Evolutionary conservation across 208 protist species (phyloP), one percentile per base, ranked within the genome.

Genomic region (Acanthamoeba polyphaga): DNA sequence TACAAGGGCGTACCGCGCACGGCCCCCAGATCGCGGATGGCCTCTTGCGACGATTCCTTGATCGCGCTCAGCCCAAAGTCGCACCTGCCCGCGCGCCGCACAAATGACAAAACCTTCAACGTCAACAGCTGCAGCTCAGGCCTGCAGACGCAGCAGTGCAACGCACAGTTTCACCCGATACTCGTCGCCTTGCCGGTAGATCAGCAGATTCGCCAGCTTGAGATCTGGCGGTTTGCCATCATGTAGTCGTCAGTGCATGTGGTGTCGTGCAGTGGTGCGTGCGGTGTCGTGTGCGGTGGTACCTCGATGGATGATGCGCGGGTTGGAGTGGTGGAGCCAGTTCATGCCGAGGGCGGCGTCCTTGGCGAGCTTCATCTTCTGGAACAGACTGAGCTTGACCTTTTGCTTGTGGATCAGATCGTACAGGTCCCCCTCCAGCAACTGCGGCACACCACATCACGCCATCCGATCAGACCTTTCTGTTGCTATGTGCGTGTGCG

Each of bases 301-400:
- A 84, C 74, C 80, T 24, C 95, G 94, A 84, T 97, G 96, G 55
- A 97, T 92, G 43, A 97, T 97, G 51, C 74, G 74, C 32, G 95
- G 95, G 17, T 92, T 95, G 43, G 95, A 95, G 64, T 93, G 89
- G 76, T 97, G 96, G 12, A 97, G 93, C 95, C 95, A 97, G 76
- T 96, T 96, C 95, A 97, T 96, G 51, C 96, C 96, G 9, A 95
- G 76, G 13, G 96, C 96, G 49, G 96, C 95, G 82, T 96, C 96
- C 62, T 97, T 96, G 8, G 96, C 96, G 92, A 97, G 95, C 80
- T 95, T 94, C 82, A 97, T 94, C 76, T 92, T 93, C 89, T 94
- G 88, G 80, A 95, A 96, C 51, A 96, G 94, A 46, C 82, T 92
- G 66, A 96, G 82, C 17, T 94, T 76, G 49, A 92, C 58, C 62